Conservation (phyloP, 1,139 yeast genomes). For the Blastobotrys ciferrii region DNA sequence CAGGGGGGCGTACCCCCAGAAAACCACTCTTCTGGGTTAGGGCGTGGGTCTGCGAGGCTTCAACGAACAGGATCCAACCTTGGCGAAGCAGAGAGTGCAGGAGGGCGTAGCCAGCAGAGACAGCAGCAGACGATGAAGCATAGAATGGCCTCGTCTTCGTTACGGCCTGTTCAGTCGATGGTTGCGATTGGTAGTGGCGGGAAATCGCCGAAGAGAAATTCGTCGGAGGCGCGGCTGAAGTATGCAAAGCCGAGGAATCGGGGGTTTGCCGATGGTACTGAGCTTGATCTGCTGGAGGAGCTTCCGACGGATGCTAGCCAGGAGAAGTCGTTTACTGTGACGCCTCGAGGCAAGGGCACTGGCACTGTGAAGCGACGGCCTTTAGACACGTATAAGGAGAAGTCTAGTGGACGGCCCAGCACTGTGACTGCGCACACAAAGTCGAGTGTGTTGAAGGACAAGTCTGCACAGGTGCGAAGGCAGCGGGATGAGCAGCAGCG, state of each 20-base stretch:
- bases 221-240: constrained; percentile 21
- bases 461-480: constrained; percentile 11
- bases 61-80: no score
- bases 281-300: constrained; percentile 35
- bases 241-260: constrained; percentile 17
- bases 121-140: no score
- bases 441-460: constrained; percentile 4
- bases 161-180: constrained; percentile 28
- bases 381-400: constrained; percentile 22
- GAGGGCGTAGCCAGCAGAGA: no score
- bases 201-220: constrained; percentile 12
- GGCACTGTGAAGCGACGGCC: constrained; percentile 14
- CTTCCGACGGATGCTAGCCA: constrained; percentile 28
- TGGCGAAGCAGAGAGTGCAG: no score
- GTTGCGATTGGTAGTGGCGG: constrained; percentile 12
- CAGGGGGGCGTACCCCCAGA: no score
- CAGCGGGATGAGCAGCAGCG: constrained; percentile 13
- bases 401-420: constrained; percentile 12
- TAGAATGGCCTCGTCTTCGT: no score
- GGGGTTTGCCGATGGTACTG: constrained; percentile 37
- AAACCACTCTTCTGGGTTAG: no score
- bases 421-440: constrained; percentile 2
- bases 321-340: constrained; percentile 23
- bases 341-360: constrained; percentile 17
- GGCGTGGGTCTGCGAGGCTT: no score